Evolutionary conservation across 2,329 filamentous ascomycete genomes (phyloP).

Genomic region (Phyllosticta citribraziliensis): DNA sequence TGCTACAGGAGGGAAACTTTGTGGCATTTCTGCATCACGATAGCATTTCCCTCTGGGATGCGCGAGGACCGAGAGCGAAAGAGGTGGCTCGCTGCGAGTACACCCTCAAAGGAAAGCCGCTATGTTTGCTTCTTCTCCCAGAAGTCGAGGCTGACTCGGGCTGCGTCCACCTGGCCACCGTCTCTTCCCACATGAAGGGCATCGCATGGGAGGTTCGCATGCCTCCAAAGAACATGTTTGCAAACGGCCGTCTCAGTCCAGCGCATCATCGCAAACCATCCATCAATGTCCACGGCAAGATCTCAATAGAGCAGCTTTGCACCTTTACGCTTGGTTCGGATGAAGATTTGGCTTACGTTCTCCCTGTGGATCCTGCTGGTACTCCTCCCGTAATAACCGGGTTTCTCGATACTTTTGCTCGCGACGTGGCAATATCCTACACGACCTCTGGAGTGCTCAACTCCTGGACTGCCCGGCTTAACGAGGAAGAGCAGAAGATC

Average conservation of each 20-base stretch:
- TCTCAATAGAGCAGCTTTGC: slow-evolving; percentile 56
- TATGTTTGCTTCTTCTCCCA: slow-evolving; percentile 71
- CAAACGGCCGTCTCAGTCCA: slow-evolving; percentile 13
- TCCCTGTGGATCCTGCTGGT: slow-evolving; percentile 81
- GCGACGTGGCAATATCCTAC: slow-evolving; percentile 79
- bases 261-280: slow-evolving; percentile 8
- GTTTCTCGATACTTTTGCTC: slow-evolving; percentile 76
- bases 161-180: slow-evolving; percentile 61
- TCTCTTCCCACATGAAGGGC: slow-evolving; percentile 68
- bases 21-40: slow-evolving; percentile 69
- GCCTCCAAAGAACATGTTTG: slow-evolving; percentile 31
- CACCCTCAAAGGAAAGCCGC: slow-evolving; percentile 55
- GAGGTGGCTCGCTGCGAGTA: slow-evolving; percentile 53
- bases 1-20: slow-evolving; percentile 68
- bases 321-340: slow-evolving; percentile 55
- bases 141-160: slow-evolving; percentile 46
- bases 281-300: slow-evolving; percentile 22
- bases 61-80: slow-evolving; percentile 48
- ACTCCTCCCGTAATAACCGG: slow-evolving; percentile 60
- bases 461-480: slow-evolving; percentile 76
- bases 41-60: slow-evolving; percentile 70
- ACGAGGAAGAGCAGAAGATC: slow-evolving; percentile 48
- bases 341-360: slow-evolving; percentile 47
- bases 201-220: slow-evolving; percentile 71
- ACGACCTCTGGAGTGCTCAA: slow-evolving; percentile 63